A percentile compares a stretch with the other conserved stretches of the same genome.
Evolutionary conservation across 2,329 filamentous ascomycete genomes (phyloP).

Genomic region (Dichotomopilus funicola): DNA sequence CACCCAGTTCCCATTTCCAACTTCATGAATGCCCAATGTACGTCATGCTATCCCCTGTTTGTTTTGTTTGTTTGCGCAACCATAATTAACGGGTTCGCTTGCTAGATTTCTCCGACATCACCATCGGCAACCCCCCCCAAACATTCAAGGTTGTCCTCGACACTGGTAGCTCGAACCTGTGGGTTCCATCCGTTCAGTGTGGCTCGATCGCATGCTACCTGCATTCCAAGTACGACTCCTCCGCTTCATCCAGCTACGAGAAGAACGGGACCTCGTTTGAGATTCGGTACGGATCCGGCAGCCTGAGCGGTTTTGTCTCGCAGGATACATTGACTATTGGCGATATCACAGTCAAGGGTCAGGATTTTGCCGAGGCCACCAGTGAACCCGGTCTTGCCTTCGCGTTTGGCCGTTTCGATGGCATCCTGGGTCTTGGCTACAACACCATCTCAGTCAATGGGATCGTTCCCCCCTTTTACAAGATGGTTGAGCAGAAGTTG

Average conservation of each 20-base stretch:
- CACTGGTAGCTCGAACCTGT: conserved; percentile 97
- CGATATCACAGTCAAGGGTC: conserved; percentile 78
- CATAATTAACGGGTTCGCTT: background rate
- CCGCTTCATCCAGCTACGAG: conserved; percentile 82
- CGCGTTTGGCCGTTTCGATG: conserved; percentile 95
- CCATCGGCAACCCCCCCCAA: conserved; percentile 85
- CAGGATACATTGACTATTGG: conserved; percentile 82
- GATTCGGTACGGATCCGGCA: conserved; percentile 93
- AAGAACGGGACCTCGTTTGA: conserved; percentile 87
- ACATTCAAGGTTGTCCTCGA: conserved; percentile 97
- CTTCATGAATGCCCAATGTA: conserved; percentile 99
- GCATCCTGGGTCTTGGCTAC: conserved; percentile 89
- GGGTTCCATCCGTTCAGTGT: conserved; percentile 89
- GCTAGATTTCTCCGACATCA: conserved; percentile 92
- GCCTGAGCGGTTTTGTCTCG: conserved; percentile 88
- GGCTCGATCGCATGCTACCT: conserved; percentile 97
- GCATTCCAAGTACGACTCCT: conserved; percentile 93
- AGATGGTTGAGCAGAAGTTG: conserved; percentile 82
- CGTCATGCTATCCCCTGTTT: conserved; percentile 30
- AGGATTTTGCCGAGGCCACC: conserved; percentile 95
- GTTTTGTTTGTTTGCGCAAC: background rate
- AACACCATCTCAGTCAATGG: conserved; percentile 96
- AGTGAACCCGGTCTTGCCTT: conserved; percentile 94
- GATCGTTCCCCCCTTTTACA: conserved; percentile 94
- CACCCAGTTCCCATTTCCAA: conserved; percentile 90